Conservation (phyloP, 2,329 filamentous ascomycete species). For the Penicillium brasilianum region DNA sequence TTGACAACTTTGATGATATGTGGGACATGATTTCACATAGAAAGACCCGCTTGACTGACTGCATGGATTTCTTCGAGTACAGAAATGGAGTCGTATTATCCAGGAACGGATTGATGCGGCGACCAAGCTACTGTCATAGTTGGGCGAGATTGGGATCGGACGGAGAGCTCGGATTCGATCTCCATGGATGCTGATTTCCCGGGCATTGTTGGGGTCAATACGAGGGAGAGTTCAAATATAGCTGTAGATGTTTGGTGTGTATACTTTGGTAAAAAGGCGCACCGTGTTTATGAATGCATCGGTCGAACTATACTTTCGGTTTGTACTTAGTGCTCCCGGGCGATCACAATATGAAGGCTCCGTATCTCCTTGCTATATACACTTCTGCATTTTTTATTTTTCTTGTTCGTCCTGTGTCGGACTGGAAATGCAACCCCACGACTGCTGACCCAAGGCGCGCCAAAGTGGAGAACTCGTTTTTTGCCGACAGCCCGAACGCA, state of each 20-base stretch:
- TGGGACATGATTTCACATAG: not conserved
- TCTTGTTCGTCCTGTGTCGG: not conserved
- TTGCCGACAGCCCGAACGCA: slow-evolving; percentile 2
- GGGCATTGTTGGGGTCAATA: not conserved
- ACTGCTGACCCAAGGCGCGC: not conserved
- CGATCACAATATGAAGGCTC: not conserved
- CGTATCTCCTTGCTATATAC: not conserved
- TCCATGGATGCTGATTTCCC: not conserved
- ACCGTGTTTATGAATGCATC: not conserved
- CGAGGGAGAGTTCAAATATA: not conserved
- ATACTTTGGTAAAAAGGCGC: not conserved
- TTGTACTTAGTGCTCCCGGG: not conserved
- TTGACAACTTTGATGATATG: slow-evolving; percentile 4
- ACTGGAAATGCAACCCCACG: not conserved
- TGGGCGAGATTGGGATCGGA: not conserved
- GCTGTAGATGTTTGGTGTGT: not conserved
- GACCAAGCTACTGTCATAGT: slow-evolving; percentile 36
- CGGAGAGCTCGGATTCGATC: not conserved
- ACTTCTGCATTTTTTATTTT: too few species aligned
- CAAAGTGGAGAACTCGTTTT: slow-evolving; percentile 2
- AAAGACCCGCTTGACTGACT: slow-evolving; percentile 11
- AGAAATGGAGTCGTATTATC: slow-evolving; percentile 51
- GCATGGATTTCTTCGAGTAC: slow-evolving; percentile 11
- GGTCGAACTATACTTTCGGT: not conserved
- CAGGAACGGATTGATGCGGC: slow-evolving; percentile 43